These are phyloP conservation scores for Ilex asprella DNA, from an alignment of 257 asterid species.

Conservation along the genomic window DNA sequence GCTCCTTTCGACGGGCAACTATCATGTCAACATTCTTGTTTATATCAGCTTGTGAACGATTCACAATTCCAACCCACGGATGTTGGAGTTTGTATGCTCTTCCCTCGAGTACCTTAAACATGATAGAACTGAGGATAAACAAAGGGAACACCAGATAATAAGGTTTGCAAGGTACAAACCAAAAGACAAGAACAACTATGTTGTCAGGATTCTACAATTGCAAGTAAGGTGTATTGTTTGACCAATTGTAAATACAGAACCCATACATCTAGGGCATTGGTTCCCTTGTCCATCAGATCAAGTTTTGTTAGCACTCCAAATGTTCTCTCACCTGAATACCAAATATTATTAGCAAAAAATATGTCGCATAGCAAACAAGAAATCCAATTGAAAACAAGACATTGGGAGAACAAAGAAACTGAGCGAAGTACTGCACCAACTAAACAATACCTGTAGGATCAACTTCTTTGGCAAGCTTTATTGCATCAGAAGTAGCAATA, in stretches of 20 bases:
- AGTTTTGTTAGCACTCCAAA: constrained; percentile 94
- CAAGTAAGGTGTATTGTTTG: constrained; percentile 1
- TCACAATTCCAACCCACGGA: constrained; percentile 98
- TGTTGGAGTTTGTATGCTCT: constrained; percentile 83
- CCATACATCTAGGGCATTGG: constrained; percentile 90
- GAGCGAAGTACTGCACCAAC: constrained; percentile 1
- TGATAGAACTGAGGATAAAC: constrained; percentile 18
- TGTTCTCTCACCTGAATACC: constrained; percentile 78
- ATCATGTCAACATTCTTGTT: constrained; percentile 87
- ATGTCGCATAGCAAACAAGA: constrained; percentile 5
- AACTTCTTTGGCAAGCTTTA: constrained; percentile 95
- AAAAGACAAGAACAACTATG: constrained; percentile 1
- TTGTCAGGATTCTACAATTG: too few relatives aligned
- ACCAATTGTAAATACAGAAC: constrained; percentile 8
- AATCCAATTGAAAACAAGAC: constrained; percentile 7
- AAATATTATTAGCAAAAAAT: background rate
- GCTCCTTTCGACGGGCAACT: constrained; percentile 77
- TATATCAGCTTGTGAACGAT: constrained; percentile 97
- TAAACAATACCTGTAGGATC: constrained; percentile 66
- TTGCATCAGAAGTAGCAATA: constrained; percentile 97
- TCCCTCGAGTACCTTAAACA: constrained; percentile 85
- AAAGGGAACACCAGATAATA: background rate
- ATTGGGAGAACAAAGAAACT: constrained; percentile 3
- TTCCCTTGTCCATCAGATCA: constrained; percentile 95
- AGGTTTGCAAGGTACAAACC: constrained; percentile 2